Evolutionary conservation across 176 grass and related monocot genomes (phyloP).

Genomic region (Hyparrhenia diplandra): DNA sequence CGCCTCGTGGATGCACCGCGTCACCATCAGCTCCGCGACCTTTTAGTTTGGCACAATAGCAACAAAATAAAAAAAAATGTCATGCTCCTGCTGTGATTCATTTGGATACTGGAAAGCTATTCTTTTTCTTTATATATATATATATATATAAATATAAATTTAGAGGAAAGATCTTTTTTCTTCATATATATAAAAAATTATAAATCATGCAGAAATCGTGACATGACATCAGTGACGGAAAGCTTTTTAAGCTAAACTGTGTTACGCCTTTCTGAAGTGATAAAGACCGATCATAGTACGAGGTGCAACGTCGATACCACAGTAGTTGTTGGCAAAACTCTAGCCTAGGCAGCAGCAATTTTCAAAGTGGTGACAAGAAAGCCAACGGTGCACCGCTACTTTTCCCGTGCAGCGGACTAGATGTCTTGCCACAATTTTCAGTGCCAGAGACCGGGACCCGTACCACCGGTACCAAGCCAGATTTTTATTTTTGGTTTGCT

Average conservation of each 20-base stretch:
- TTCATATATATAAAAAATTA: no score
- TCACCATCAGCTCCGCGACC: constrained; percentile 72
- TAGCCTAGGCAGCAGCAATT: no score
- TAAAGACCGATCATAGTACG: no score
- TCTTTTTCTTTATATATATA: no score
- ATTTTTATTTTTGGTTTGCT: no score
- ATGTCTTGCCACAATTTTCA: neutral
- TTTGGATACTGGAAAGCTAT: neutral
- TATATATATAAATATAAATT: no score
- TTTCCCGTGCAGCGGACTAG: neutral
- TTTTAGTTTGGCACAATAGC: neutral
- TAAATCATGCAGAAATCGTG: no score
- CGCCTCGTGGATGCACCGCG: constrained; percentile 44
- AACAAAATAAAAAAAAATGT: neutral
- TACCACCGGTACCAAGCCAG: neutral
- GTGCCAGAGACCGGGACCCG: neutral
- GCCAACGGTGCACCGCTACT: neutral
- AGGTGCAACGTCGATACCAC: neutral
- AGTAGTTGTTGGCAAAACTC: neutral
- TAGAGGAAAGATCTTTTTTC: no score
- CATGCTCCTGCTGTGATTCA: neutral
- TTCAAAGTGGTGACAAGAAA: neutral
- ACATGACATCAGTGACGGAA: neutral
- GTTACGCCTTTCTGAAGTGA: neutral
- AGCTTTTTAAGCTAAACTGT: neutral